These are phyloP conservation scores for Fraxinus quadrangulata DNA, from an alignment of 257 asterid species.

Conservation along the genomic window DNA sequence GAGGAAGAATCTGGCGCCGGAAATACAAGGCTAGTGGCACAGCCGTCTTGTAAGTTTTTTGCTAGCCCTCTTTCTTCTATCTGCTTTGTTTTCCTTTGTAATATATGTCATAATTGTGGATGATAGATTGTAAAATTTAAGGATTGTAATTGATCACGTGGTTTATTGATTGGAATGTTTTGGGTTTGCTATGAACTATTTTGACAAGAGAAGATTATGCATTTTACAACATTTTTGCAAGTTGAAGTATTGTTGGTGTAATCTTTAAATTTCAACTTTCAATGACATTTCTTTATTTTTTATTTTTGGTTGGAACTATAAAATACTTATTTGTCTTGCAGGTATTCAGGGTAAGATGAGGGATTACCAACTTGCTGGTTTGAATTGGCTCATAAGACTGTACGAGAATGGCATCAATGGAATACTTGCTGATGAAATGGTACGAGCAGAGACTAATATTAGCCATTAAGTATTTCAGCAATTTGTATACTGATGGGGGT, in stretches of 20 bases:
- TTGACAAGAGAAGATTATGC: not conserved
- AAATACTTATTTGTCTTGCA: conserved; percentile 27
- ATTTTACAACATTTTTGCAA: not conserved
- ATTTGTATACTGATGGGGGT: conserved; percentile 12
- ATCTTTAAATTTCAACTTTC: not conserved
- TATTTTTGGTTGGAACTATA: conserved; percentile 5
- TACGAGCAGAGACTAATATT: conserved; percentile 22
- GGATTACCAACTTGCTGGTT: conserved; percentile 98
- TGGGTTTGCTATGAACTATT: not conserved
- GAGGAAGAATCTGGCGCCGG: conserved; percentile 91
- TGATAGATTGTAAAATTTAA: not conserved
- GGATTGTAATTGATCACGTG: not conserved
- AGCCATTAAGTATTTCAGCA: conserved; percentile 14
- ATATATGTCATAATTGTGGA: conserved; percentile 3
- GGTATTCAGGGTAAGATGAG: conserved; percentile 99
- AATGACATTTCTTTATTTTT: not conserved
- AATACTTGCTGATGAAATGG: conserved; percentile 99
- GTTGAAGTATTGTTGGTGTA: not conserved
- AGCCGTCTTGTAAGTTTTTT: conserved; percentile 85
- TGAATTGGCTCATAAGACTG: conserved; percentile 92
- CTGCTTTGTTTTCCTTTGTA: not conserved
- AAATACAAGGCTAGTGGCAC: conserved; percentile 83
- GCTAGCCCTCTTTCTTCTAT: conserved; percentile 2
- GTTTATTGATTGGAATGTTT: not conserved
- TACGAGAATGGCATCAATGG: conserved; percentile 99